Evolutionary conservation across 805 yeast genomes (phyloP), one percentile per base, ranked within the genome.

Genomic region (Kuraishia capsulata): DNA sequence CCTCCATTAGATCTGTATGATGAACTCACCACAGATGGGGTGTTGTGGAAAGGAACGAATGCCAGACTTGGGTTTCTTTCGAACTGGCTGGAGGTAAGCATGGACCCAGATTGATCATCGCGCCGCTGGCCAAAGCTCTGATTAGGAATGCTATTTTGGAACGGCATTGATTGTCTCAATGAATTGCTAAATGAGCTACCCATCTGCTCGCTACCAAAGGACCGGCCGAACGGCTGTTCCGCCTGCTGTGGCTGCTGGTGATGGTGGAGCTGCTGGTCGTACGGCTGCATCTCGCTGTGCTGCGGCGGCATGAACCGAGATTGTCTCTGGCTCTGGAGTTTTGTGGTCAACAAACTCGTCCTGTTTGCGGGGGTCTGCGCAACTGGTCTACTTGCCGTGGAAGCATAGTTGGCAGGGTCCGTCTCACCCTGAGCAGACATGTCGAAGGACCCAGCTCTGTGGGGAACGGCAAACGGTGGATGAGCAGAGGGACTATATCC

Each of bases 11-110:
- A 55, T 4, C 68, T 56, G 42, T 67, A 67, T 2, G 71, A 70
- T 10, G 69, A 59, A 34, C 73, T 64, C 3, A 71, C 64, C n/a
- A 57, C 69, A 35, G 62, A 62, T 4, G 76, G 76, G 3, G 74
- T 64, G 47, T 69, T 66, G 47, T 69, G 73, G 39, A 46, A 57
- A 36, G 71, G 60, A 32, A 58, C 51, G 43, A 46, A 59, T 14
- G 60, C 44, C 3, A 44, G 37, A 11, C 47, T 49, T 13, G 51
- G 45, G 17, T 48, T 43, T 14, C 46, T 51, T 31, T 43, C 39
- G 40, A 55, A 55, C 35, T 52, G 58, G 5, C 49, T 45, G 4
- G 62, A 57, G 2, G 61, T 55, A 20, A 29, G 31, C 16, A 16
- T 23, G 26, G 8, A 8, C n/a, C n/a, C n/a, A n/a, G n/a, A n/a